Conservation (phyloP, 1,139 yeast genomes). For the Diutina rugosa region DNA sequence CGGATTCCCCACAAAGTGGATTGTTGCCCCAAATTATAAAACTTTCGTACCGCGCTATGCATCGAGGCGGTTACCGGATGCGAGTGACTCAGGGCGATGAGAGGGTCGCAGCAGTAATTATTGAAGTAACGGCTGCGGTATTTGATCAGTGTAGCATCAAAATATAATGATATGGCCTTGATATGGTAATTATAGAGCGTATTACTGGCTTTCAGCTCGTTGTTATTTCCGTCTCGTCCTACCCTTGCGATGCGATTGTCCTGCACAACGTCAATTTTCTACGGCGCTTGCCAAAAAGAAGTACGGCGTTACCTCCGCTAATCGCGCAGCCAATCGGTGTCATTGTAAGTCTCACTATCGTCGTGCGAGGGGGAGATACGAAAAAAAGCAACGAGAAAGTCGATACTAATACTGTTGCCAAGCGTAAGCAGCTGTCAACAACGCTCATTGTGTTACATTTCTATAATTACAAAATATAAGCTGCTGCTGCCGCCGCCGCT, state of each 20-base stretch:
- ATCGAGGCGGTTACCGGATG: not conserved
- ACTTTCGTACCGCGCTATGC: not conserved
- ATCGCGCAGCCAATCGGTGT: not conserved
- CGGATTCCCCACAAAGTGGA: not conserved
- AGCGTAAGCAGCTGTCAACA: not conserved
- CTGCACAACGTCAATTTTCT: not conserved
- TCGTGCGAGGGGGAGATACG: not conserved
- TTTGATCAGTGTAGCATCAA: too few relatives aligned
- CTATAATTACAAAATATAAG: constrained; percentile 8
- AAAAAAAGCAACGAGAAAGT: not conserved
- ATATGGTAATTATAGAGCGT: too few relatives aligned
- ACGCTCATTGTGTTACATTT: not conserved
- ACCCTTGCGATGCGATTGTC: not conserved
- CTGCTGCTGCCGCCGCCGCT: constrained; percentile 8
- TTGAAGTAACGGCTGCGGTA: too few relatives aligned
- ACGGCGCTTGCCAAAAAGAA: not conserved
- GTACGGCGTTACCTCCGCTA: not conserved
- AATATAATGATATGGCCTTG: too few relatives aligned
- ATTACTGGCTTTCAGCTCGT: too few relatives aligned
- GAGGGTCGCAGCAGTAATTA: not conserved
- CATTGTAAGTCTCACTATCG: not conserved
- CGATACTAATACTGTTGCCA: not conserved
- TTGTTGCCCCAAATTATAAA: not conserved
- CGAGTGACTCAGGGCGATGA: not conserved
- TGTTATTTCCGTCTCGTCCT: too few relatives aligned